A percentile compares a stretch with the other conserved stretches of the same genome.
phyloP scores from a whole-genome alignment of 2,329 filamentous ascomycete genomes.

The Ascosphaera apis region DNA sequence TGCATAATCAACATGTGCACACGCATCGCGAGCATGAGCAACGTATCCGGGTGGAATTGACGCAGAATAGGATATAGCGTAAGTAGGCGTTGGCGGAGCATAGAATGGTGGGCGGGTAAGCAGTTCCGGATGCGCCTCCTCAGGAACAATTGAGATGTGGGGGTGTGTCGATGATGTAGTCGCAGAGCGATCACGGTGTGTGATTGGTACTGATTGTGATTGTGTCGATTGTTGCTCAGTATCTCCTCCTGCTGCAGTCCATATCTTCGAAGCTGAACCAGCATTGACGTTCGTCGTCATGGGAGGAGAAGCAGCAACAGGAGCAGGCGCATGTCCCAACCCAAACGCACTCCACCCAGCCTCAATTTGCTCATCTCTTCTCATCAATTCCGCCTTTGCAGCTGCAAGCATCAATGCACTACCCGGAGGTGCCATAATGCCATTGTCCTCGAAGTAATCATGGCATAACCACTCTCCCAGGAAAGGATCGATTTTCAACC shows the following conservation, averaged over 20 bases:
- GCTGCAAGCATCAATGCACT: conserved; percentile 70
- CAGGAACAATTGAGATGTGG: too few species aligned
- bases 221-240: too few species aligned
- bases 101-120: too few species aligned
- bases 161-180: too few species aligned
- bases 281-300: too few species aligned
- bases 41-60: conserved; percentile 76
- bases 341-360: conserved; percentile 15
- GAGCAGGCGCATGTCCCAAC: too few species aligned
- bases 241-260: too few species aligned
- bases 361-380: conserved; percentile 43
- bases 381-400: conserved; percentile 69
- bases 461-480: conserved; percentile 89
- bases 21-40: conserved; percentile 70
- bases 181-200: too few species aligned
- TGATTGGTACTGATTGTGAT: too few species aligned
- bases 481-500: conserved; percentile 68
- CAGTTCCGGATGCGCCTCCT: too few species aligned
- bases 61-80: conserved; percentile 57
- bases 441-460: conserved; percentile 76
- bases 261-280: too few species aligned
- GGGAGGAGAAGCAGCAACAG: too few species aligned
- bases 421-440: conserved; percentile 73
- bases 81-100: conserved; percentile 53
- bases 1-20: conserved; percentile 68